phyloP scores from a whole-genome alignment of 2,329 filamentous ascomycete genomes.

The Mycocentrospora acerina region DNA sequence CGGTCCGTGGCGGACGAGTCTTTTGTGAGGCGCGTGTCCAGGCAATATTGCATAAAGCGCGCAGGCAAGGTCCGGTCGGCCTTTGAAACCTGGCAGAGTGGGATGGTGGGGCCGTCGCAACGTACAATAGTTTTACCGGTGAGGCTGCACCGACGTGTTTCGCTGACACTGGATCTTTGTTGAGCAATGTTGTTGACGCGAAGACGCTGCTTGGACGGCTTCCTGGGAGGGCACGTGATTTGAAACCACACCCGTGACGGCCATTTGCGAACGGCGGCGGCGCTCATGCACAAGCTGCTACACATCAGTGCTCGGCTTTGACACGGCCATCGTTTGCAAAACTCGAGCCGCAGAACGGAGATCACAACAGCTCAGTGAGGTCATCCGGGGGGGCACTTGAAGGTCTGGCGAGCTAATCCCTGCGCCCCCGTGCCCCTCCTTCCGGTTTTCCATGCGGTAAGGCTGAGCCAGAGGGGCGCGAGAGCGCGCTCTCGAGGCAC shows the following conservation, averaged over 20 bases:
- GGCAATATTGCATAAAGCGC: slow-evolving; percentile 7
- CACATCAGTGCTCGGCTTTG: no score
- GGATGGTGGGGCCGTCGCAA: slow-evolving; percentile 13
- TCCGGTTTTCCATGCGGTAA: slow-evolving; percentile 7
- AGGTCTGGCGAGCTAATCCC: slow-evolving; percentile 5
- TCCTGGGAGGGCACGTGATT: no score
- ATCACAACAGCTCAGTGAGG: no score
- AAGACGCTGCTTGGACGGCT: no score
- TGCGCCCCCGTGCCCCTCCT: slow-evolving; percentile 11
- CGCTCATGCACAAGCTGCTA: no score
- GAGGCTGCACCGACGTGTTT: neutral
- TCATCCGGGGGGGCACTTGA: neutral
- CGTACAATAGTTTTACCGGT: slow-evolving; percentile 14
- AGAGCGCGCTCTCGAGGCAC: slow-evolving; percentile 10
- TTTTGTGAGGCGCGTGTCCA: slow-evolving; percentile 7
- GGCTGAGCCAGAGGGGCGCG: slow-evolving; percentile 13
- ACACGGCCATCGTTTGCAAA: no score
- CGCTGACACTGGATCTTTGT: neutral
- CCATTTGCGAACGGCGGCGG: no score
- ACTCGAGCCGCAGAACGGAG: no score
- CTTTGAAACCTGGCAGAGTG: slow-evolving; percentile 12
- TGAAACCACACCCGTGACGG: no score
- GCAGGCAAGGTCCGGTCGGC: slow-evolving; percentile 9
- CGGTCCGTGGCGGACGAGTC: slow-evolving; percentile 2
- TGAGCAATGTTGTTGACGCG: slow-evolving; percentile 1